Percentiles rank a stretch among this genome's conserved stretches.
Conservation (phyloP, 768 basidiomycete species). For the Mycena latifolia region DNA sequence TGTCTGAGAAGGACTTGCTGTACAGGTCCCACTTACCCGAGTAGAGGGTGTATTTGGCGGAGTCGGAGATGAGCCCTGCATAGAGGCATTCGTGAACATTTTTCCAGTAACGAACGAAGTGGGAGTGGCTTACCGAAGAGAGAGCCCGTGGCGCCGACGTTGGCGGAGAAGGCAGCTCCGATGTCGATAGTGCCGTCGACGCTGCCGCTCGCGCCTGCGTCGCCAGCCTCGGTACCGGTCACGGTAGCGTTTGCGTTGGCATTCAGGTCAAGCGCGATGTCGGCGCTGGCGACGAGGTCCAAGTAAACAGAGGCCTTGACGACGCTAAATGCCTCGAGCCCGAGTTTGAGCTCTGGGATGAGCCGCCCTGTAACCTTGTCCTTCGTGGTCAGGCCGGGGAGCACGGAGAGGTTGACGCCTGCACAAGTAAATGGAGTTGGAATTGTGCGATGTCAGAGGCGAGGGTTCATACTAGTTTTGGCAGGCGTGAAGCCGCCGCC, state of each 20-base stretch:
- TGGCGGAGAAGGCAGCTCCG: constrained; percentile 10
- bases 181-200: constrained; percentile 15
- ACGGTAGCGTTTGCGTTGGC: background rate
- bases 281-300: constrained; percentile 5
- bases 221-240: background rate
- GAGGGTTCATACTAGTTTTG: constrained; percentile 14
- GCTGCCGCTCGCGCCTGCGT: constrained; percentile 3
- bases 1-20: constrained; percentile 7
- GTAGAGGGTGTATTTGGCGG: constrained; percentile 15
- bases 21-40: constrained; percentile 27
- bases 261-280: background rate
- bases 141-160: constrained; percentile 12
- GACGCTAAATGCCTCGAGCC: constrained; percentile 21
- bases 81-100: background rate
- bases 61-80: background rate
- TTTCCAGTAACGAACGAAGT: too few species aligned
- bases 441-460: too few species aligned
- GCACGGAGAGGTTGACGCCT: constrained; percentile 27
- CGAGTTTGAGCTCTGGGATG: constrained; percentile 23
- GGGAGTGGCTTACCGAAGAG: constrained; percentile 19
- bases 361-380: constrained; percentile 1
- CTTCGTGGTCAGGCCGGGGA: constrained; percentile 3
- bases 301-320: constrained; percentile 18
- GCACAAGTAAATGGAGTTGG: background rate
- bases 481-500: constrained; percentile 8